Evolutionary conservation across 176 grass and related monocot species (phyloP).

Genomic region (Hordeum vulgare): DNA sequence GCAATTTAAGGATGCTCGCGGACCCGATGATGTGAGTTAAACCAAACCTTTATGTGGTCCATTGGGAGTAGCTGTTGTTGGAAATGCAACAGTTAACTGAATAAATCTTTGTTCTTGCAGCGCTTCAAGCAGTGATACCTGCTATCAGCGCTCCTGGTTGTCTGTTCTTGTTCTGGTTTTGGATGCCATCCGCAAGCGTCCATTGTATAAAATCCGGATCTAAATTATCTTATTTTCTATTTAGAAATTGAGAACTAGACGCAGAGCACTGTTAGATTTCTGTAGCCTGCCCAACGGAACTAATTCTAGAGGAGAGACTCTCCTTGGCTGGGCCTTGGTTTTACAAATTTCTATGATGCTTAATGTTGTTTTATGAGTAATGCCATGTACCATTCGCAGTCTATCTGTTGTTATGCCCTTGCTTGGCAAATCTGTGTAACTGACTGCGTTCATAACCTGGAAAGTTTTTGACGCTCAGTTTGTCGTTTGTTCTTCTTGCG

Average conservation of each 20-base stretch:
- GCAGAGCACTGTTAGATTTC: not conserved
- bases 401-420: not conserved
- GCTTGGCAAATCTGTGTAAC: not conserved
- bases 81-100: not conserved
- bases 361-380: not conserved
- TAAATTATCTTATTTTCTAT: not conserved
- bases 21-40: constrained; percentile 30
- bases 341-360: not conserved
- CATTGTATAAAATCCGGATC: not conserved
- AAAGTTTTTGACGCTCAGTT: too few species aligned
- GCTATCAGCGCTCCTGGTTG: not conserved
- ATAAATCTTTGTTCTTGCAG: constrained; percentile 25
- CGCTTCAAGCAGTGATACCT: constrained; percentile 35
- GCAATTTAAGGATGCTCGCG: constrained; percentile 32
- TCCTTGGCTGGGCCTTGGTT: not conserved
- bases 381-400: not conserved
- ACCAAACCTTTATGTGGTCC: not conserved
- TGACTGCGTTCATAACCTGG: not conserved
- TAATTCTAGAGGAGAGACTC: not conserved
- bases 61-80: not conserved
- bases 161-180: not conserved
- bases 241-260: not conserved
- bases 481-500: too few species aligned
- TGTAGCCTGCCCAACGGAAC: not conserved
- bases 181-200: not conserved